Evolutionary conservation across 805 yeast species (phyloP), one percentile per base, ranked within the genome.

Genomic region (Kluyveromyces nonfermentans): DNA sequence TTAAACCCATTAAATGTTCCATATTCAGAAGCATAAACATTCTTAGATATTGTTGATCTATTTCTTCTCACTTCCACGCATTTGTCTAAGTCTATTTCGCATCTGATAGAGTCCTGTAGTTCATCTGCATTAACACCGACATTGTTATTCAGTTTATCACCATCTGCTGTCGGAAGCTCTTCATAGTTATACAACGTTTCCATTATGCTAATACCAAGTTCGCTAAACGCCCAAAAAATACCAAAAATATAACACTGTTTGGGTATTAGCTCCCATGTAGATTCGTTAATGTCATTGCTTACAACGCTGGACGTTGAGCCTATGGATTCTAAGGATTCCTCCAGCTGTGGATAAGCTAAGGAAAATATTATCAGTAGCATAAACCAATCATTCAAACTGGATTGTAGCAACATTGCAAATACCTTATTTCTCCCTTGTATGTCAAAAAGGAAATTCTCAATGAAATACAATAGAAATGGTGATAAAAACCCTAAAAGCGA

Each of bases 271-370:
- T 68, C 69, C 70, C 71, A 69, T 19, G 58, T 50, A 31, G 50
- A 43, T 14, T 56, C 50, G 12, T 42, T 45, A 12, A 47, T 40
- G 17, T 38, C 33, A 31, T 41, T 42, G 20, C 36, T 37, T 16
- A 15, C 8, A 8, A 34, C 28, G 6, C 7, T 30, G 8, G 7
- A 35, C 19, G 10, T 7, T 31, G 28, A 19, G 8, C 37, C 38
- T 7, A 33, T 22, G 30, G 42, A 46, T 20, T 47, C 50, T 7
- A n/a, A n/a, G n/a, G 46, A 44, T 19, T 58, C 60, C 33, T 65
- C 62, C 28, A 57, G 49, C 44, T 69, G 73, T 2, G 73, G 73
- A 40, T 65, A 66, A 20, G 73, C 70, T 42, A 68, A 48, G 14
- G 64, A 54, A 15, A 66, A 51, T 7, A 69, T 44, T 2, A 69